Evolutionary conservation across 768 basidiomycete genomes (phyloP).

Genomic region (Amanita inopinata): DNA sequence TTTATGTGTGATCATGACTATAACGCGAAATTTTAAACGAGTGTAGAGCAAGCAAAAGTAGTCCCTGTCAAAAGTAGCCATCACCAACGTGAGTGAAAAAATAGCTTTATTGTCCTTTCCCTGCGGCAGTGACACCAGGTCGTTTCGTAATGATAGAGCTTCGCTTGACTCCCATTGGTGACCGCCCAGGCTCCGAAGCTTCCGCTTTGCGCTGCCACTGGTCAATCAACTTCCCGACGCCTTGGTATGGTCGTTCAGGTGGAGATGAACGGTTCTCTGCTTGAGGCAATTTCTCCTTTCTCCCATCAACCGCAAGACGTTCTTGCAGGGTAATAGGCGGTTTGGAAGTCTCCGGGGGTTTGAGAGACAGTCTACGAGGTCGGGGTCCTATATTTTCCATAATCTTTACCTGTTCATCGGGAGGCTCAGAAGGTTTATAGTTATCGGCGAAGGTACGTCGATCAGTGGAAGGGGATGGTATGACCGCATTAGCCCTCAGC

Average conservation of each 20-base stretch:
- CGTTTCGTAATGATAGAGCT: constrained; percentile 30
- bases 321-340: constrained; percentile 13
- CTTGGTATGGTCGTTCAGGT: constrained; percentile 71
- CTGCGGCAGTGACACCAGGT: constrained; percentile 22
- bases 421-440: neutral
- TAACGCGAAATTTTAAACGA: neutral
- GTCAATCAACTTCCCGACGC: constrained; percentile 78
- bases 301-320: constrained; percentile 8
- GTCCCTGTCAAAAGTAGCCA: too few species aligned
- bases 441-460: neutral
- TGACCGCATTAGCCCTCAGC: neutral
- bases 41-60: neutral
- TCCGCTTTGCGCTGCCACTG: constrained; percentile 82
- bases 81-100: neutral
- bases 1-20: neutral
- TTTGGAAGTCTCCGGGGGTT: constrained; percentile 16
- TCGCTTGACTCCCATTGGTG: constrained; percentile 23
- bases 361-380: constrained; percentile 20
- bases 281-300: constrained; percentile 11
- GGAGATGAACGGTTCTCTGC: constrained; percentile 40
- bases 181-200: constrained; percentile 27
- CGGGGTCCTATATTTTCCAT: constrained; percentile 14
- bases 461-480: neutral
- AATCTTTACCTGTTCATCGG: neutral
- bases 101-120: constrained; percentile 10